Percentiles rank a stretch among this genome's conserved stretches.
Conservation (phyloP, 1,139 yeast species). For the Saccharomyces pastorianus region DNA sequence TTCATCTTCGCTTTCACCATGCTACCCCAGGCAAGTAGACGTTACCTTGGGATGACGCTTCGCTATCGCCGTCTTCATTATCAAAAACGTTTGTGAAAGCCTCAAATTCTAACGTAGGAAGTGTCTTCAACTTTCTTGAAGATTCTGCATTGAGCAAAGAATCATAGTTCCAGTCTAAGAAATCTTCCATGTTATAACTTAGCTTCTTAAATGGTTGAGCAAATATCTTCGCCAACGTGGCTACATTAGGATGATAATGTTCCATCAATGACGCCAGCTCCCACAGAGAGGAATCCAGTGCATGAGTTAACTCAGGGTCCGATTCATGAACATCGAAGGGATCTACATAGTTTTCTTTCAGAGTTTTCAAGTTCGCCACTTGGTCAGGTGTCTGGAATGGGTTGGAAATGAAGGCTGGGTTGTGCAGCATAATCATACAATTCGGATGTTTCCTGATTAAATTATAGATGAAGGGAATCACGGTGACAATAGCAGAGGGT, state of each 20-base stretch:
- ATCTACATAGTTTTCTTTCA: conserved; percentile 42
- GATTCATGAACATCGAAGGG: conserved; percentile 55
- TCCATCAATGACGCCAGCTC: conserved; percentile 71
- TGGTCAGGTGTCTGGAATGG: conserved; percentile 27
- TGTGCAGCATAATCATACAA: conserved; percentile 82
- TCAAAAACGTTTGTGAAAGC: conserved; percentile 16
- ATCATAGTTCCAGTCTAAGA: conserved; percentile 81
- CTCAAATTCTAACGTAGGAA: conserved; percentile 78
- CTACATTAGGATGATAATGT: conserved; percentile 95
- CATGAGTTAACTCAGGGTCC: conserved; percentile 74
- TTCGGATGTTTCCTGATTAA: conserved; percentile 84
- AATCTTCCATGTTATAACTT: conserved; percentile 84
- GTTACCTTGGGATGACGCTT: background rate
- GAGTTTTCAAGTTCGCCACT: conserved; percentile 22
- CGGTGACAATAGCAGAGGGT: conserved; percentile 81
- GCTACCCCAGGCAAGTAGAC: conserved; percentile 19
- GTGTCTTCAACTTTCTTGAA: conserved; percentile 56
- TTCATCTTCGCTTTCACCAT: conserved; percentile 16
- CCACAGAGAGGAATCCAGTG: conserved; percentile 85
- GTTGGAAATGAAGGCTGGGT: conserved; percentile 26
- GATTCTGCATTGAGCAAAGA: conserved; percentile 70
- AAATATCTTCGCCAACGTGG: conserved; percentile 81
- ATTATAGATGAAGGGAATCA: conserved; percentile 87
- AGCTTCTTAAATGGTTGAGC: conserved; percentile 86
- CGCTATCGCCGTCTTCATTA: conserved; percentile 4